Evolutionary conservation across 805 yeast genomes (phyloP).

Genomic region (Zygoascus ofunaensis): DNA sequence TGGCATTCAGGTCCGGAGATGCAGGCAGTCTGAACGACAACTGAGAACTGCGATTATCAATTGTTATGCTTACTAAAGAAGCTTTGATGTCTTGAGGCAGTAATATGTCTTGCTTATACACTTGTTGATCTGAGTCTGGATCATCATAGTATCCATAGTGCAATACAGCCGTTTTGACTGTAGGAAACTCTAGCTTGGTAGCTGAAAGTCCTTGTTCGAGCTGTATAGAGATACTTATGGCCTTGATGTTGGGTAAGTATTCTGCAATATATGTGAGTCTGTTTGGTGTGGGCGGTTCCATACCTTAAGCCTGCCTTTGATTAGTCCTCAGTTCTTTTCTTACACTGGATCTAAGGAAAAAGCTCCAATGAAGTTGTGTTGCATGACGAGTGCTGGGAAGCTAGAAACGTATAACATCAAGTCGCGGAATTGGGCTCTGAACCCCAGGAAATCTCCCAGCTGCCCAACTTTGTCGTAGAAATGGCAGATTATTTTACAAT

Average conservation of each 20-base stretch:
- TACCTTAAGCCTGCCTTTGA: no score
- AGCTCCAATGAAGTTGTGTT: no score
- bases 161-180: slow-evolving; percentile 9
- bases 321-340: no score
- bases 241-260: slow-evolving; percentile 16
- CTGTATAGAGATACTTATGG: slow-evolving; percentile 15
- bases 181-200: slow-evolving; percentile 9
- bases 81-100: slow-evolving; percentile 15
- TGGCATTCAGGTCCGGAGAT: slow-evolving; percentile 8
- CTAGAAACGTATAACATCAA: no score
- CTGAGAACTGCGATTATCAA: slow-evolving; percentile 3
- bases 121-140: neutral
- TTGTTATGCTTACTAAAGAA: slow-evolving; percentile 4
- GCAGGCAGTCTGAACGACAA: slow-evolving; percentile 18
- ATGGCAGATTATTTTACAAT: no score
- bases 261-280: slow-evolving; percentile 20
- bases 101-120: slow-evolving; percentile 1
- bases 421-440: no score
- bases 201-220: slow-evolving; percentile 9
- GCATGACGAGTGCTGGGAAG: no score
- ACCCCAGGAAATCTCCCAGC: no score
- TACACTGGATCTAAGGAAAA: no score
- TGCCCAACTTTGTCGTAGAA: no score
- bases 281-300: no score
- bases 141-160: neutral